Conservation (phyloP, 2,329 filamentous ascomycete species). For the Aspergillus tamarii region DNA sequence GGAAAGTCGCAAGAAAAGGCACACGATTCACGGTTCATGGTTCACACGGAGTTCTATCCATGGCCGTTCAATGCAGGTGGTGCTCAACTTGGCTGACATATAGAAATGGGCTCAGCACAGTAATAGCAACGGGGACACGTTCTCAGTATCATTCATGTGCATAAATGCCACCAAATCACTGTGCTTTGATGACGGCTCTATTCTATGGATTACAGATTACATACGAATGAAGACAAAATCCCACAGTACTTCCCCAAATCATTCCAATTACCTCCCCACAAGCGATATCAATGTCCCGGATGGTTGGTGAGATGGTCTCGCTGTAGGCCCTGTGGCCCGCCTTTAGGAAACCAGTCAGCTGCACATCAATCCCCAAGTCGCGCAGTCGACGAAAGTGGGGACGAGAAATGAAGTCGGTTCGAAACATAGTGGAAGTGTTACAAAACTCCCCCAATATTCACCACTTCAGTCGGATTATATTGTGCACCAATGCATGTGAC, state of each 20-base stretch:
- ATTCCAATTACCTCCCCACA: background rate
- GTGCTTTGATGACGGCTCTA: background rate
- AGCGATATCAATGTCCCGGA: conserved; percentile 3
- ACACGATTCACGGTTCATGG: too few relatives aligned
- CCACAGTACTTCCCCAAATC: too few relatives aligned
- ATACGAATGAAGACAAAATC: background rate
- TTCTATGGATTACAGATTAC: background rate
- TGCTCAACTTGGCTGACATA: background rate
- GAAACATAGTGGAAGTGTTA: background rate
- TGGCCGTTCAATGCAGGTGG: too few relatives aligned
- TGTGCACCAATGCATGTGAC: background rate
- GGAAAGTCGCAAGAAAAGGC: background rate
- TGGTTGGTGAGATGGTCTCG: background rate
- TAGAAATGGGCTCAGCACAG: background rate
- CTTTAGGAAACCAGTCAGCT: background rate
- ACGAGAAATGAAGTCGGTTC: background rate
- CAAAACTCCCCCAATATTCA: background rate
- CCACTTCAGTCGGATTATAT: background rate
- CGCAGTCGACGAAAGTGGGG: background rate
- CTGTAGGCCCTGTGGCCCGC: background rate
- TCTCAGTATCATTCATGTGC: background rate
- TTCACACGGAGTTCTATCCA: too few relatives aligned
- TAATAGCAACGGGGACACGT: background rate
- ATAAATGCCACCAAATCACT: background rate
- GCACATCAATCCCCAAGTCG: background rate